Conservation (phyloP, 2,329 filamentous ascomycete species). For the Cordyceps javanica region DNA sequence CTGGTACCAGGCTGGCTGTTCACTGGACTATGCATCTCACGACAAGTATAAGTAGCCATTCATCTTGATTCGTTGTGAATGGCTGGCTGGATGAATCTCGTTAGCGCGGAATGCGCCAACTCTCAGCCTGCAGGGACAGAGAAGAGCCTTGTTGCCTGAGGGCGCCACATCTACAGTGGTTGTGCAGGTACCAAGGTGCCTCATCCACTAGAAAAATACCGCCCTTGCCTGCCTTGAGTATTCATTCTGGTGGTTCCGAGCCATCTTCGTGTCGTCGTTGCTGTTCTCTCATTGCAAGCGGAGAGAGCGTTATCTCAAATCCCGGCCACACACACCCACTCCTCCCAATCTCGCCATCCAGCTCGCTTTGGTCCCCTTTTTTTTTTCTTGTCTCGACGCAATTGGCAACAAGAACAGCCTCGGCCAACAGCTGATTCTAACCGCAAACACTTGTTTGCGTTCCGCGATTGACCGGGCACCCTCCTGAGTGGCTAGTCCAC, state of each 20-base stretch:
- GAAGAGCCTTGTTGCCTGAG: not conserved
- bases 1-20: not conserved
- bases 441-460: not conserved
- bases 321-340: too few species aligned
- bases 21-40: too few species aligned
- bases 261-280: not conserved
- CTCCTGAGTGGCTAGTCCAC: not conserved
- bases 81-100: not conserved
- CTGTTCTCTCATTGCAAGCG: not conserved
- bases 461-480: conserved; percentile 3
- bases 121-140: not conserved
- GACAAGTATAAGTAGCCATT: too few species aligned
- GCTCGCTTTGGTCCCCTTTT: not conserved
- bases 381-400: not conserved
- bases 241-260: not conserved
- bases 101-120: too few species aligned
- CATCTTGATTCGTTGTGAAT: not conserved
- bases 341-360: not conserved
- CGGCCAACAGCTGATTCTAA: not conserved
- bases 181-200: not conserved
- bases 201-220: not conserved
- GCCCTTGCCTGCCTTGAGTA: too few species aligned
- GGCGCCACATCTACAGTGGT: not conserved
- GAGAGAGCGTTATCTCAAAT: not conserved
- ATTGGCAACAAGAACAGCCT: not conserved